Evolutionary conservation across 371 early-diverging fungal genomes (phyloP).

Genomic region (Mucor indicus): DNA sequence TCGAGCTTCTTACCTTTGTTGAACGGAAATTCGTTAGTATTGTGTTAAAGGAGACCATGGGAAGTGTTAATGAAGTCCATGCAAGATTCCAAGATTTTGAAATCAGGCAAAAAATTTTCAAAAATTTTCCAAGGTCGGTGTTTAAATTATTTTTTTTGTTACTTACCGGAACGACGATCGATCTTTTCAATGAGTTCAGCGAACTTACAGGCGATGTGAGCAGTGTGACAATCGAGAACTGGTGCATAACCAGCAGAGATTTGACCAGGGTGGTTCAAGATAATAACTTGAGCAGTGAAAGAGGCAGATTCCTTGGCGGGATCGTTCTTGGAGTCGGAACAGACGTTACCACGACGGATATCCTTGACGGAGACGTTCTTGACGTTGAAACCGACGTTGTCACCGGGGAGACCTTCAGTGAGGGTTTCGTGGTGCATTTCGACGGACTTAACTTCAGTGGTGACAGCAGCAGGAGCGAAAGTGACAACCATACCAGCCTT

Average conservation of each 20-base stretch:
- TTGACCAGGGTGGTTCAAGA: constrained; percentile 96
- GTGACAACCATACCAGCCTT: constrained; percentile 89
- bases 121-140: too few relatives aligned
- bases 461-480: constrained; percentile 85
- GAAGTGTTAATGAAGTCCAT: constrained; percentile 29
- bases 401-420: constrained; percentile 91
- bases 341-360: constrained; percentile 96
- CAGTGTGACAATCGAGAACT: constrained; percentile 96
- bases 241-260: constrained; percentile 89
- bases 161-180: constrained; percentile 95
- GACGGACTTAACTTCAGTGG: constrained; percentile 97
- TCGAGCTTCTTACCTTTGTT: constrained; percentile 42
- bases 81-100: too few relatives aligned
- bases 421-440: constrained; percentile 98
- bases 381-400: constrained; percentile 98
- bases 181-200: constrained; percentile 91
- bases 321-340: constrained; percentile 96
- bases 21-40: constrained; percentile 15
- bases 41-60: too few relatives aligned
- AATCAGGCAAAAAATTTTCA: too few relatives aligned
- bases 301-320: constrained; percentile 91
- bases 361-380: constrained; percentile 96
- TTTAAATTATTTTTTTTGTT: too few relatives aligned
- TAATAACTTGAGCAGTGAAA: constrained; percentile 94
- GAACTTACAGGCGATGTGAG: constrained; percentile 95